phyloP scores from a whole-genome alignment of 192 early-diverging fungal genomes.

The Gamsiella multidivaricata region DNA sequence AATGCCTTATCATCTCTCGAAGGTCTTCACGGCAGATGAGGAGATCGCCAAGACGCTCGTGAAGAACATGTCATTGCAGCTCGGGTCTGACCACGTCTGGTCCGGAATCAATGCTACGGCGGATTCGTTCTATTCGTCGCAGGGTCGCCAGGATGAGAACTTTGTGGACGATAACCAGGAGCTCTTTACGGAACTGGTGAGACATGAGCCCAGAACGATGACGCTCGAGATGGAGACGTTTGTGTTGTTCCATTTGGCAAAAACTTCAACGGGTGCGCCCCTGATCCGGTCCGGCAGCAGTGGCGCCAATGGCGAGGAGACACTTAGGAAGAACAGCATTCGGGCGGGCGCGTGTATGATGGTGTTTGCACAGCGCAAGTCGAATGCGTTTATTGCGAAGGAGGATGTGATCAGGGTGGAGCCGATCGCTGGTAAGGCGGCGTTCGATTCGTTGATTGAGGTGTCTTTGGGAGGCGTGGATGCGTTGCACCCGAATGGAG shows the following conservation, averaged over 20 bases:
- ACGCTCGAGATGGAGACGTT: conserved; percentile 91
- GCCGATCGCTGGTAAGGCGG: conserved; percentile 65
- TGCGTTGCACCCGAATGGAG: conserved; percentile 45
- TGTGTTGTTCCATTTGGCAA: conserved; percentile 85
- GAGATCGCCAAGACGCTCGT: conserved; percentile 54
- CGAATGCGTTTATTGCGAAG: conserved; percentile 74
- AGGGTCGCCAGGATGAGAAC: conserved; percentile 75
- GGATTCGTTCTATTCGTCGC: conserved; percentile 89
- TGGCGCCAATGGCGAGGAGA: not conserved
- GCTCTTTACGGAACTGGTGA: conserved; percentile 64
- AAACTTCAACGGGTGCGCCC: conserved; percentile 45
- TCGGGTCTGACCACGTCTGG: conserved; percentile 61
- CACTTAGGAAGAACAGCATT: conserved; percentile 58
- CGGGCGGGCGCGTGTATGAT: conserved; percentile 81
- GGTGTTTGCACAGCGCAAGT: conserved; percentile 84
- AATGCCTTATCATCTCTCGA: conserved; percentile 75
- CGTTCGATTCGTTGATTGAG: conserved; percentile 70
- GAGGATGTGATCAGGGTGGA: conserved; percentile 66
- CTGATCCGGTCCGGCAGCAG: not conserved
- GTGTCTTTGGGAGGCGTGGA: conserved; percentile 42
- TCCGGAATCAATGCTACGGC: conserved; percentile 79
- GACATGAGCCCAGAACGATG: conserved; percentile 61
- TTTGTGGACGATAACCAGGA: conserved; percentile 84
- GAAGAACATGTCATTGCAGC: conserved; percentile 42
- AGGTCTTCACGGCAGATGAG: conserved; percentile 67